phyloP scores from a whole-genome alignment of 495 filamentous ascomycete species.

The Cenococcum geophilum region DNA sequence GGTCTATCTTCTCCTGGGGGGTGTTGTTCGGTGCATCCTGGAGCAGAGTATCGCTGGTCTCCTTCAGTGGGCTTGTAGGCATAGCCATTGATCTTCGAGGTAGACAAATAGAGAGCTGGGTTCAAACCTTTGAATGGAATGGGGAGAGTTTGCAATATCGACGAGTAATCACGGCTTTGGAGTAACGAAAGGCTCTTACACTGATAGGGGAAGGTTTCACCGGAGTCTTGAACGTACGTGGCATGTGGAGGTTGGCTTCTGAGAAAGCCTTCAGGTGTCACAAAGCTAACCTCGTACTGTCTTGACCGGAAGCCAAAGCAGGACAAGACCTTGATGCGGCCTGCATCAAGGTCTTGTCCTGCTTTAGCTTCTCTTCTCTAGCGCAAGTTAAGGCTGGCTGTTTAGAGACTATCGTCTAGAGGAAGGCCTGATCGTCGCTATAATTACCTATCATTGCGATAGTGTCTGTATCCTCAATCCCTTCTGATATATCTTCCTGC shows the following conservation, averaged over 20 bases:
- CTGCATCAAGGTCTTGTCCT: no score
- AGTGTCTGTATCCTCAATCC: no score
- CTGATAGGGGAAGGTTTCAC: not conserved
- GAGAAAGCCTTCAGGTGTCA: slow-evolving; percentile 1
- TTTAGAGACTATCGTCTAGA: no score
- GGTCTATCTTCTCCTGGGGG: not conserved
- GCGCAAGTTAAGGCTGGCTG: no score
- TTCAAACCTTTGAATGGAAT: not conserved
- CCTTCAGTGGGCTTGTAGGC: not conserved
- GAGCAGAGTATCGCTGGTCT: not conserved
- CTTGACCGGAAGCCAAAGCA: not conserved
- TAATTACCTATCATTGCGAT: no score
- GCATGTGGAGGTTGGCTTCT: not conserved
- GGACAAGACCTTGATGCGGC: not conserved
- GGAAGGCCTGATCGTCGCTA: no score
- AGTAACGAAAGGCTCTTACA: not conserved
- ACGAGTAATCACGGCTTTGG: not conserved
- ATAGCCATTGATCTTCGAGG: not conserved
- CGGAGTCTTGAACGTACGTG: not conserved
- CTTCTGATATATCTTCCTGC: no score
- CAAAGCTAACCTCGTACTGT: slow-evolving; percentile 3
- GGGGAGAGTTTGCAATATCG: not conserved
- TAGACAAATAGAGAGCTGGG: not conserved
- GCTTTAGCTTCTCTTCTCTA: no score
- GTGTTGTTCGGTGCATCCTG: not conserved